Conservation (phyloP, 768 basidiomycete species). For the Mycena indigotica region DNA sequence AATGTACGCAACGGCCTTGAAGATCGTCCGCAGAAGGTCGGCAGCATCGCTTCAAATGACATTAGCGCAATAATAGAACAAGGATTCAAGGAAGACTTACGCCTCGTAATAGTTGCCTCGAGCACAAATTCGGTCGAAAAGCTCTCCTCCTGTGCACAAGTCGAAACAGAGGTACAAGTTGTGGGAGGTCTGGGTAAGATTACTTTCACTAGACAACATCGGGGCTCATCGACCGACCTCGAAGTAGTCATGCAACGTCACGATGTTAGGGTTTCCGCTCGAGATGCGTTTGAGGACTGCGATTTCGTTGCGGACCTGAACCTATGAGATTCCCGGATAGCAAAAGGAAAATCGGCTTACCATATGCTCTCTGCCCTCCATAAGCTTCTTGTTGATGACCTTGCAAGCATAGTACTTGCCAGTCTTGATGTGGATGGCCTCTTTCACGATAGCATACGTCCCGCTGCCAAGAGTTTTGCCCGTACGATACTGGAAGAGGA, state of each 20-base stretch:
- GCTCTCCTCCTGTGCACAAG: conserved; percentile 93
- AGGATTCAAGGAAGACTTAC: conserved; percentile 44
- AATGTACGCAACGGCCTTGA: conserved; percentile 86
- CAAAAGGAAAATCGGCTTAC: conserved; percentile 44
- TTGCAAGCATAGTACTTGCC: conserved; percentile 96
- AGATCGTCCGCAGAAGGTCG: conserved; percentile 81
- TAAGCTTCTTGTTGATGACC: conserved; percentile 98
- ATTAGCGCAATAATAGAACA: no score
- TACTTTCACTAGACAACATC: background rate
- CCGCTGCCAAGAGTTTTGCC: conserved; percentile 88
- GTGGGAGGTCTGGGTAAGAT: conserved; percentile 67
- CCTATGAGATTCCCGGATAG: conserved; percentile 8
- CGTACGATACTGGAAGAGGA: conserved; percentile 70
- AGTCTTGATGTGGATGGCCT: conserved; percentile 92
- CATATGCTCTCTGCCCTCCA: conserved; percentile 98
- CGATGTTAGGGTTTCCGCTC: conserved; percentile 86
- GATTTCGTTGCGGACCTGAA: conserved; percentile 94
- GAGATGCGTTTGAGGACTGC: conserved; percentile 92
- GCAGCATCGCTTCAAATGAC: conserved; percentile 74
- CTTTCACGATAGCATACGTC: conserved; percentile 94
- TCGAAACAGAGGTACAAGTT: conserved; percentile 95
- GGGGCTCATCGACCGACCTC: conserved; percentile 56
- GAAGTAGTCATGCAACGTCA: conserved; percentile 95
- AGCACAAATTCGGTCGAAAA: conserved; percentile 98
- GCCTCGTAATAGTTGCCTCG: conserved; percentile 95